Conservation (phyloP, 305 asterid genomes). For the Euphrasia arctica region DNA sequence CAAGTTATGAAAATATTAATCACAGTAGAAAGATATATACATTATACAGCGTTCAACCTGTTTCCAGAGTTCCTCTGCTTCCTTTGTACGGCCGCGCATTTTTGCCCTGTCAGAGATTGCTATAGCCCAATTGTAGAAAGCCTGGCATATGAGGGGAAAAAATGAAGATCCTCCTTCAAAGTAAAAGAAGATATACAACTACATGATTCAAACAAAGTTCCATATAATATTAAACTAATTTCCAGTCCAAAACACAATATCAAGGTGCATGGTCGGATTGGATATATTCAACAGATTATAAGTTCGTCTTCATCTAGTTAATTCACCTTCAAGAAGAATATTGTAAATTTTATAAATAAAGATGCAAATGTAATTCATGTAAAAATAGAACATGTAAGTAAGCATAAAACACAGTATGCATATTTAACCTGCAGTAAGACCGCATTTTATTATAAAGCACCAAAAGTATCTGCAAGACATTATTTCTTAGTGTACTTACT, state of each 20-base stretch:
- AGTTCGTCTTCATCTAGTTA: slow-evolving; percentile 20
- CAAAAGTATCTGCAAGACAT: slow-evolving; percentile 22
- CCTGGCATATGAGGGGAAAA: slow-evolving; percentile 42
- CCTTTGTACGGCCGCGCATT: slow-evolving; percentile 99
- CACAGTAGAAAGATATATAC: slow-evolving; percentile 23
- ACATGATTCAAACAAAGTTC: background rate
- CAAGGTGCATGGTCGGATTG: slow-evolving; percentile 3
- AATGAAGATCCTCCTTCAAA: slow-evolving; percentile 20
- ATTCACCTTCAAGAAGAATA: slow-evolving; percentile 15
- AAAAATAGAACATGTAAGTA: slow-evolving; percentile 19
- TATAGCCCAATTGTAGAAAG: slow-evolving; percentile 97
- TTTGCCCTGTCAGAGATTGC: slow-evolving; percentile 99
- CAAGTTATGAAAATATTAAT: slow-evolving; percentile 18
- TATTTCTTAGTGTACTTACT: slow-evolving; percentile 20
- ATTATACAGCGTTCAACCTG: slow-evolving; percentile 45
- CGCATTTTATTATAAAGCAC: slow-evolving; percentile 13
- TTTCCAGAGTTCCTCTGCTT: slow-evolving; percentile 99
- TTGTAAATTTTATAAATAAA: slow-evolving; percentile 2
- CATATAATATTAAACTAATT: background rate
- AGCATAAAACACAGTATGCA: slow-evolving; percentile 17
- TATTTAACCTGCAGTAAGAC: slow-evolving; percentile 2
- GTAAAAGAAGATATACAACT: slow-evolving; percentile 13
- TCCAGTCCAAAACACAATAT: slow-evolving; percentile 14
- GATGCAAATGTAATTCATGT: slow-evolving; percentile 2
- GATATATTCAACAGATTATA: slow-evolving; percentile 9